Evolutionary conservation across 768 basidiomycete genomes (phyloP), one percentile per base, ranked within the genome.

Genomic region (Crepidotus variabilis): DNA sequence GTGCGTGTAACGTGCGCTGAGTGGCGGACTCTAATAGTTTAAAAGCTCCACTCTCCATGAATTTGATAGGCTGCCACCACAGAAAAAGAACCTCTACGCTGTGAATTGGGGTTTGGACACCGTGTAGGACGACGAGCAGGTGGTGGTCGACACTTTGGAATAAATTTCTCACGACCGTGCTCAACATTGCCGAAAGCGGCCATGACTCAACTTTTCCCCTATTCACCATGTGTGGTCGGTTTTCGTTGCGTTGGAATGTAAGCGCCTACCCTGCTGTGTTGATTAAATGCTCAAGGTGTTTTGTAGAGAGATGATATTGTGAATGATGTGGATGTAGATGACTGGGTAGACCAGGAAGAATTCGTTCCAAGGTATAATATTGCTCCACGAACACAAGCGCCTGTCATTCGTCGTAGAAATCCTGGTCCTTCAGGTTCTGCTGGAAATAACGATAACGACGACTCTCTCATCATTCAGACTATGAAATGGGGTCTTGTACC

Each of bases 401-500:
- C 92, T 20, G 88, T 95, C 34, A 75, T 95, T 32, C 81, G 85
- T 14, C 73, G 77, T 36, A 63, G 57, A 54, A 74, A 68, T 50
- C 60, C 65, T 14, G 63, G 56, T n/a, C 53, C 61, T 21, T 58
- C 63, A 6, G 58, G 57, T 21, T 52, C 58, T 51, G 60, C 47
- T 10, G 47, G 39, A 24, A 61, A 55, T 32, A 28, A 55, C 18
- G 52, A 52, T 8, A 55, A 58, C 28, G 46, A 63, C 34, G 10
- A 64, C n/a, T 28, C 69, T 11, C 70, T 86, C 18, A 73, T 88
- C 21, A 67, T 95, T 59, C 89, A 92, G 34, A 87, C 88, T 0
- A 93, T 92, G 92, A 86, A 80, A 57, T 98, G 94, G 94, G 94
- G 95, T 6, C 76, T 95, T 1, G 83, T 94, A 1, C 92, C 91